Conservation (phyloP, 2,329 filamentous ascomycete genomes). For the Penicillium sp. region DNA sequence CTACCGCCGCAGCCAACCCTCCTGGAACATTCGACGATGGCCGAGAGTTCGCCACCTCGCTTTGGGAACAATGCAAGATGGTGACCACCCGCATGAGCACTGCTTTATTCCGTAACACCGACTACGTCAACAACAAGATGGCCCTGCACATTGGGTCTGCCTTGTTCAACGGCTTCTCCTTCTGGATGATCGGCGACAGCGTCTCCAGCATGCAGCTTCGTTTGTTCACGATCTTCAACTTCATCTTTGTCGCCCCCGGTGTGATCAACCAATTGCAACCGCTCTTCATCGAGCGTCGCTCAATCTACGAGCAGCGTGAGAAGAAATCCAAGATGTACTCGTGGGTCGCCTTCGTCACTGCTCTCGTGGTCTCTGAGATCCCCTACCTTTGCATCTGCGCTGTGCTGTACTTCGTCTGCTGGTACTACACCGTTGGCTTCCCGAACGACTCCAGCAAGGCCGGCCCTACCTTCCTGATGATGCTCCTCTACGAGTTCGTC, state of each 20-base stretch:
- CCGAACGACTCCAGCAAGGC: constrained; percentile 9
- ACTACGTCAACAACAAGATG: constrained; percentile 13
- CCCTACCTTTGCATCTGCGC: constrained; percentile 12
- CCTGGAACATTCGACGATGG: constrained; percentile 13
- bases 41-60: constrained; percentile 10
- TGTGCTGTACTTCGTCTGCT: constrained; percentile 12
- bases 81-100: constrained; percentile 10
- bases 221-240: constrained; percentile 15
- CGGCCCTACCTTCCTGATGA: constrained; percentile 10
- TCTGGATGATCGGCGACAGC: constrained; percentile 14
- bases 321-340: constrained; percentile 17
- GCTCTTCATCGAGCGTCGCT: constrained; percentile 9
- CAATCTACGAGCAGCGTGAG: constrained; percentile 13
- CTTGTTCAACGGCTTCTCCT: constrained; percentile 13
- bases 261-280: constrained; percentile 10
- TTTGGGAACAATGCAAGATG: constrained; percentile 10
- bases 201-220: constrained; percentile 10
- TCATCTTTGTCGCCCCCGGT: constrained; percentile 15
- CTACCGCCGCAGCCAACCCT: constrained; percentile 5
- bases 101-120: constrained; percentile 11
- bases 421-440: constrained; percentile 16
- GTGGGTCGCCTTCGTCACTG: constrained; percentile 12
- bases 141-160: constrained; percentile 12
- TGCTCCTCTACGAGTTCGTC: constrained; percentile 15
- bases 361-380: constrained; percentile 9